Percentiles rank a stretch among this genome's conserved stretches.
phyloP scores from a whole-genome alignment of 2,329 filamentous ascomycete genomes.

The Cytospora mali region DNA sequence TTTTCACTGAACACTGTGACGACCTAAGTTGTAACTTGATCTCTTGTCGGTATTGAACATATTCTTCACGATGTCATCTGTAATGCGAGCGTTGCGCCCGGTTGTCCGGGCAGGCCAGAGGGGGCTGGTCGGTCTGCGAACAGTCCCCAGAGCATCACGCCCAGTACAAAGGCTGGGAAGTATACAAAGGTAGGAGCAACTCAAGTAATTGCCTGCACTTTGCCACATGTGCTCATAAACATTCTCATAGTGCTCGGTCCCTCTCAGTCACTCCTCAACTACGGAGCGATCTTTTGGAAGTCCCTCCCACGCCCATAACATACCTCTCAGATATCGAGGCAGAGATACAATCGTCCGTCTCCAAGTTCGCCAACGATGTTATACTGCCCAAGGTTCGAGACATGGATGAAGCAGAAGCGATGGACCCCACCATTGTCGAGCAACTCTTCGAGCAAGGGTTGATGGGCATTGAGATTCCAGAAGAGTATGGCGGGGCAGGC shows the following conservation, averaged over 20 bases:
- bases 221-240: conserved; percentile 11
- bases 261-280: conserved; percentile 64
- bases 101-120: conserved; percentile 50
- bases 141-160: conserved; percentile 34
- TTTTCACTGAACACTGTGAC: background rate
- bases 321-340: conserved; percentile 88
- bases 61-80: conserved; percentile 46
- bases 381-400: conserved; percentile 90
- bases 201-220: background rate
- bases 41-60: background rate
- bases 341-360: conserved; percentile 86
- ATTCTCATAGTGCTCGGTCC: conserved; percentile 45
- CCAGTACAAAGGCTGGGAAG: conserved; percentile 25
- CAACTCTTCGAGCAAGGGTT: conserved; percentile 96
- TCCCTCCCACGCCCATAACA: conserved; percentile 89
- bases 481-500: conserved; percentile 92
- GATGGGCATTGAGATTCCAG: conserved; percentile 96
- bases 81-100: conserved; percentile 55
- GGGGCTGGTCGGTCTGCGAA: conserved; percentile 37
- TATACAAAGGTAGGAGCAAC: conserved; percentile 39
- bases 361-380: conserved; percentile 86
- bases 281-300: conserved; percentile 68
- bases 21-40: background rate
- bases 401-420: conserved; percentile 95
- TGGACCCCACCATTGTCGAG: conserved; percentile 88